A percentile compares a stretch with the other conserved stretches of the same genome.
Conservation (phyloP, 2,329 filamentous ascomycete species). For the Scedosporium dehoogii region DNA sequence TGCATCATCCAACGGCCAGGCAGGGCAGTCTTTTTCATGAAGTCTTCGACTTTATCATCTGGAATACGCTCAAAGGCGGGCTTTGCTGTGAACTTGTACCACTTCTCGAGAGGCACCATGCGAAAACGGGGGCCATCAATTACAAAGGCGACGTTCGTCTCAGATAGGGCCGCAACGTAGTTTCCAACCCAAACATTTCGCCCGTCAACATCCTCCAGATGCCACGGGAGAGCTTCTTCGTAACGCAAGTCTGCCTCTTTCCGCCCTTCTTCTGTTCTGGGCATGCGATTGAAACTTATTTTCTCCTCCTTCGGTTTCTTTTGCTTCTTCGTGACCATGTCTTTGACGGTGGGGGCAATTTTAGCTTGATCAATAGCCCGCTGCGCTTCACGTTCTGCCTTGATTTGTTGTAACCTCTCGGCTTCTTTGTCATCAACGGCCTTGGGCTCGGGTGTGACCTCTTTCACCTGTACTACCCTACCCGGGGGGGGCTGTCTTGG, state of each 20-base stretch:
- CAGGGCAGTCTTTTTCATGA: conserved; percentile 59
- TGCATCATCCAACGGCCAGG: conserved; percentile 4
- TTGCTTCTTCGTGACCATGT: conserved; percentile 48
- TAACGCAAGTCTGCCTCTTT: conserved; percentile 68
- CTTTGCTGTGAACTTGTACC: conserved; percentile 80
- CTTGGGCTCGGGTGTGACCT: conserved; percentile 22
- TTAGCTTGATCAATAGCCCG: conserved; percentile 81
- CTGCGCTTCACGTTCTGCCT: conserved; percentile 75
- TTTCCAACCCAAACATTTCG: conserved; percentile 90
- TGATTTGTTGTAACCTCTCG: conserved; percentile 56
- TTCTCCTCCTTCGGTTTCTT: conserved; percentile 73
- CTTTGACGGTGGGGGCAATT: conserved; percentile 74
- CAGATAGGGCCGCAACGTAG: conserved; percentile 81
- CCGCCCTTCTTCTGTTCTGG: conserved; percentile 69
- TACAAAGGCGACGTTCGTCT: conserved; percentile 71
- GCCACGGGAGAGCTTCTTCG: conserved; percentile 93
- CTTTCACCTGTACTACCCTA: conserved; percentile 42
- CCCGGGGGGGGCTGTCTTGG: conserved; percentile 60
- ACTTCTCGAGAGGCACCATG: conserved; percentile 89
- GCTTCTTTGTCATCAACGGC: conserved; percentile 46
- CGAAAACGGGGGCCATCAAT: conserved; percentile 62
- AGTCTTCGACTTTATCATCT: conserved; percentile 75
- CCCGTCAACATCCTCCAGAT: conserved; percentile 90
- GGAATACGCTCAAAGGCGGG: conserved; percentile 66
- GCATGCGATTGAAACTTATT: conserved; percentile 75